These are phyloP conservation scores for Blastocystis sp. DNA, from an alignment of 352 stramenopile species.

Conservation along the genomic window DNA sequence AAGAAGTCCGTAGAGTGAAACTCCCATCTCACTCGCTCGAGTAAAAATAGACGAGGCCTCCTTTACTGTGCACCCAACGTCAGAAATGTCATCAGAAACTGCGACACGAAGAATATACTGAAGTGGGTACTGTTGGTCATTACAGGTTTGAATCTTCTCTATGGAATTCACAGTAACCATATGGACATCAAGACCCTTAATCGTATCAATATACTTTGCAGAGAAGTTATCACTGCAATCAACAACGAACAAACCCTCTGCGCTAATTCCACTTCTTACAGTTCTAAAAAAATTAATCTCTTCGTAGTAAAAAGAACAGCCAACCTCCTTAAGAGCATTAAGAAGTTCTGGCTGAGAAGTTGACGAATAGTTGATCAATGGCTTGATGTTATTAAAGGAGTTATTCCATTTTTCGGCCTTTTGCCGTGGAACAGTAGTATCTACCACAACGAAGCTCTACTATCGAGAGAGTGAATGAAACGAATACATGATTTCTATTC, in stretches of 20 bases:
- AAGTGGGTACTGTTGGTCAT: background rate
- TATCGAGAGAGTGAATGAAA: background rate
- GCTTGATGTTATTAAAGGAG: background rate
- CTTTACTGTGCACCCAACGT: background rate
- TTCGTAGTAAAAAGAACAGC: background rate
- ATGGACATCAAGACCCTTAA: background rate
- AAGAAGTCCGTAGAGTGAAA: background rate
- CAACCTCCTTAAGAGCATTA: background rate
- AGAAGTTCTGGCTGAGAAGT: slow-evolving; percentile 9
- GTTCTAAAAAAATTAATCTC: background rate
- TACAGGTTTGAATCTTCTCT: background rate
- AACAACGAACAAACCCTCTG: background rate
- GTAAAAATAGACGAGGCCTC: background rate
- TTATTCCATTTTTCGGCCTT: background rate
- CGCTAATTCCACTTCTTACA: background rate
- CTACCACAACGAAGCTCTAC: slow-evolving; percentile 20
- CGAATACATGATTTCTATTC: slow-evolving; percentile 19
- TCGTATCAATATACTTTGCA: background rate
- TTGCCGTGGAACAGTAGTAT: background rate
- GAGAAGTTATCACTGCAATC: background rate
- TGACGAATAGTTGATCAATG: background rate
- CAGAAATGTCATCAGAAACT: background rate
- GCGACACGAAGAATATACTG: background rate
- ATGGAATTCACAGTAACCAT: background rate
- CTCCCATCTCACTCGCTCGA: background rate